phyloP scores from a whole-genome alignment of 1,284 basidiomycete species.

The Fomitiporia mediterranea region DNA sequence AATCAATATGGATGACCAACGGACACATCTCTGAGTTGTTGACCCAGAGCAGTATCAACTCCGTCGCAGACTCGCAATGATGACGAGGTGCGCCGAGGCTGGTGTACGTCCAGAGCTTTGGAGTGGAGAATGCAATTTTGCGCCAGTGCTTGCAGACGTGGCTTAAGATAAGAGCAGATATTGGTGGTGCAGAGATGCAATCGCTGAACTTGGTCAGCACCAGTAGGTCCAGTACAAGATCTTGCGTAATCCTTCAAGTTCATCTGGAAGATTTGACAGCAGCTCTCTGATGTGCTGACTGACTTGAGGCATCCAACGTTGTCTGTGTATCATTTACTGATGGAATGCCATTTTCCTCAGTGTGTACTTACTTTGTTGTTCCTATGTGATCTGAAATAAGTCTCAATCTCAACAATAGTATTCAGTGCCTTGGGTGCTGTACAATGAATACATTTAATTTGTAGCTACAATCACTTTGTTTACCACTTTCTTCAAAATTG shows the following conservation, averaged over 20 bases:
- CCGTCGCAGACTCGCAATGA: background rate
- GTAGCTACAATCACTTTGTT: too few relatives aligned
- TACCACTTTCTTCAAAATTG: too few relatives aligned
- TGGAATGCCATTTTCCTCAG: too few relatives aligned
- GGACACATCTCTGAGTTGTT: conserved; percentile 1
- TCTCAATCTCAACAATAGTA: too few relatives aligned
- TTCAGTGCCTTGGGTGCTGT: too few relatives aligned
- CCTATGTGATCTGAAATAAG: too few relatives aligned
- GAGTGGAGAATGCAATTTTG: conserved; percentile 7
- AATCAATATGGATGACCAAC: conserved; percentile 13
- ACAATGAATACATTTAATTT: too few relatives aligned
- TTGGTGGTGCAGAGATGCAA: conserved; percentile 1
- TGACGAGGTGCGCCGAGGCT: background rate
- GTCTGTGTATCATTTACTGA: too few relatives aligned
- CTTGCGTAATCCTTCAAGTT: conserved; percentile 10
- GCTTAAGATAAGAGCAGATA: conserved; percentile 3
- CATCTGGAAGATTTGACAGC: conserved; percentile 8
- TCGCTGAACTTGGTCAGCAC: conserved; percentile 13
- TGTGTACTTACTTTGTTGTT: too few relatives aligned
- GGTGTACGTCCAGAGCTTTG: conserved; percentile 14
- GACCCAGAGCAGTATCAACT: conserved; percentile 12
- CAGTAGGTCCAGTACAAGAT: conserved; percentile 16
- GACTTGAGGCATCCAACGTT: too few relatives aligned
- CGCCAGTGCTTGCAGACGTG: conserved; percentile 17
- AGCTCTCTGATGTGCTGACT: too few relatives aligned